These are phyloP conservation scores for Vanrija humicola DNA, from an alignment of 1,284 basidiomycete species.

Conservation along the genomic window DNA sequence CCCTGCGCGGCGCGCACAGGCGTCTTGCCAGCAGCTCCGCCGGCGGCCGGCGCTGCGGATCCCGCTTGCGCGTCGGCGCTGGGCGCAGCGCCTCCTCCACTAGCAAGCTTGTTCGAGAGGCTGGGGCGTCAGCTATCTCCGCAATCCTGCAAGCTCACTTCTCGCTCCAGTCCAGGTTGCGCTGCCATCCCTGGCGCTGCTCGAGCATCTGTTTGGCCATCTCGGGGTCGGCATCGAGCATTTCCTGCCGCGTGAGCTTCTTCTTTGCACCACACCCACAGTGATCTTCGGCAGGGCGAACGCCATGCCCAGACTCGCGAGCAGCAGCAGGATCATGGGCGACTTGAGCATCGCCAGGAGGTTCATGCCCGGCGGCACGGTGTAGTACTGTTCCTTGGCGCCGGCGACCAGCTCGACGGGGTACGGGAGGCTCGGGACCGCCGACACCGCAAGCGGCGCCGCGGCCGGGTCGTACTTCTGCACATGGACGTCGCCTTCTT, in stretches of 20 bases:
- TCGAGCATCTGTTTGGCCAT: slow-evolving; percentile 65
- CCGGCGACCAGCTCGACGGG: slow-evolving; percentile 60
- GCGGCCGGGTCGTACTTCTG: slow-evolving; percentile 61
- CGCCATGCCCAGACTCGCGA: slow-evolving; percentile 65
- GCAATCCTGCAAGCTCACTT: slow-evolving; percentile 24
- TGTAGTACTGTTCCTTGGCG: slow-evolving; percentile 64
- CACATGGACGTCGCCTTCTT: slow-evolving; percentile 42
- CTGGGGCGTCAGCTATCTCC: neutral
- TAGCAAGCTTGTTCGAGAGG: slow-evolving; percentile 6
- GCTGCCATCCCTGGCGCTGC: slow-evolving; percentile 61
- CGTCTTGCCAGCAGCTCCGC: neutral
- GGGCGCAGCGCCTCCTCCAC: neutral
- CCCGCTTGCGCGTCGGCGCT: neutral
- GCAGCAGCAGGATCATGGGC: slow-evolving; percentile 84
- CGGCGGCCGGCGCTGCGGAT: neutral
- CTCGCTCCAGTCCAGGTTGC: slow-evolving; percentile 47
- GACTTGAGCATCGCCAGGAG: slow-evolving; percentile 72
- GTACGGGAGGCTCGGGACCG: slow-evolving; percentile 62
- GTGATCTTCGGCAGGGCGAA: slow-evolving; percentile 74
- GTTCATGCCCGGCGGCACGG: slow-evolving; percentile 64
- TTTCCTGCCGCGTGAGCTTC: slow-evolving; percentile 55
- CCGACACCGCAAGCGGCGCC: slow-evolving; percentile 56
- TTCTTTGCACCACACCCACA: slow-evolving; percentile 51
- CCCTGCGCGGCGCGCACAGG: neutral
- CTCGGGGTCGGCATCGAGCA: slow-evolving; percentile 66